These are phyloP conservation scores for Nakazawaea ernobii DNA, from an alignment of 805 yeast species.

Conservation along the genomic window DNA sequence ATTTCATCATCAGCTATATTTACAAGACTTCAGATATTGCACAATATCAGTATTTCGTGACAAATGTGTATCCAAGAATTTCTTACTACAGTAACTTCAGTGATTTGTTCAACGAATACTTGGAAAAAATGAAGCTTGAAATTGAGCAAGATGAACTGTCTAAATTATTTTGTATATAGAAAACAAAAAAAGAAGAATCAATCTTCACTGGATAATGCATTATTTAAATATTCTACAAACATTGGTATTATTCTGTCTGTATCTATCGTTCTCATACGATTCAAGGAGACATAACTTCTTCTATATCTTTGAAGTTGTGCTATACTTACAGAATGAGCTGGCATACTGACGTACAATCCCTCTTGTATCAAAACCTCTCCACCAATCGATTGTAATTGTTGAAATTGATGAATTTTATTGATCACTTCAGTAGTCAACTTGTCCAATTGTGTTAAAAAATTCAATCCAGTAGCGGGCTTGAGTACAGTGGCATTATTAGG, in stretches of 20 bases:
- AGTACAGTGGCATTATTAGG: slow-evolving; percentile 84
- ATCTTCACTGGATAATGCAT: slow-evolving; percentile 41
- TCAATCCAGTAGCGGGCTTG: slow-evolving; percentile 72
- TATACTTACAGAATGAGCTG: slow-evolving; percentile 52
- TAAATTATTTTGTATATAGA: neutral
- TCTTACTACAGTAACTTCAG: neutral
- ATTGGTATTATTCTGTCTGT: slow-evolving; percentile 58
- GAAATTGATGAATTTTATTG: slow-evolving; percentile 55
- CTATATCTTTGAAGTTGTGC: slow-evolving; percentile 81
- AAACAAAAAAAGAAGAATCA: neutral
- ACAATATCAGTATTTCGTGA: slow-evolving; percentile 5
- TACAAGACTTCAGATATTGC: neutral
- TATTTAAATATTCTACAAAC: slow-evolving; percentile 74
- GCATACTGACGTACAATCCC: slow-evolving; percentile 51
- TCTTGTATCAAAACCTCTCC: slow-evolving; percentile 41
- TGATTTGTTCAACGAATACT: neutral
- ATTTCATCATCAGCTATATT: slow-evolving; percentile 9
- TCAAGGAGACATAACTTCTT: slow-evolving; percentile 76
- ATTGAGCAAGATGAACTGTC: neutral
- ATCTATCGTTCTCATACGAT: slow-evolving; percentile 73
- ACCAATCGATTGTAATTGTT: slow-evolving; percentile 44
- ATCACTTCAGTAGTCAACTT: slow-evolving; percentile 61
- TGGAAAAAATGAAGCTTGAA: slow-evolving; percentile 1
- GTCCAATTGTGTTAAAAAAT: slow-evolving; percentile 77
- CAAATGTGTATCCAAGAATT: slow-evolving; percentile 5